These are phyloP conservation scores for Polytrichum commune DNA, from an alignment of 225 moss, liverwort and hornwort genomes.

Conservation along the genomic window DNA sequence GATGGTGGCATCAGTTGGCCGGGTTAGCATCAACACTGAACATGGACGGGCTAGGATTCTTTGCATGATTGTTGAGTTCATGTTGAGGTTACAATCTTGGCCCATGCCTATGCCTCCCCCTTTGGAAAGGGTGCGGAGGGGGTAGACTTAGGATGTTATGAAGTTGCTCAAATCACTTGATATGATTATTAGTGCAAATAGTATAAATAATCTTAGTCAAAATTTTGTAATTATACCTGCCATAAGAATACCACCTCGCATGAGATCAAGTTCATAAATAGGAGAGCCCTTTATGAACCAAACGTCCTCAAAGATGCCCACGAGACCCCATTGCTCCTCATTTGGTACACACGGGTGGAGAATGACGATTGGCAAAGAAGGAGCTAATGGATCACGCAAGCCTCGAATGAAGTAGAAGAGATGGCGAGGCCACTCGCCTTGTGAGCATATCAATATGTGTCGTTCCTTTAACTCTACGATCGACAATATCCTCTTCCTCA, in stretches of 20 bases:
- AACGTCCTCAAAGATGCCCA: constrained; percentile 72
- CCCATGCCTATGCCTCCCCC: no score
- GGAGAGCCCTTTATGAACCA: constrained; percentile 83
- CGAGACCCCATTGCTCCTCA: constrained; percentile 75
- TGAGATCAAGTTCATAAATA: constrained; percentile 80
- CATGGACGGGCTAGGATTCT: no score
- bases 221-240: constrained; percentile 36
- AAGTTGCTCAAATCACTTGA: no score
- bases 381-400: constrained; percentile 36
- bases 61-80: no score
- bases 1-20: no score
- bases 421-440: constrained; percentile 76
- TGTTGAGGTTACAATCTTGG: no score
- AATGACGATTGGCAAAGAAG: constrained; percentile 64
- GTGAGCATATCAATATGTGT: constrained; percentile 83
- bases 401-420: constrained; percentile 80
- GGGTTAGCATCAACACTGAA: accelerated
- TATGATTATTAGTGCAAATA: no score
- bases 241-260: constrained; percentile 89
- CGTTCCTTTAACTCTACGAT: constrained; percentile 62
- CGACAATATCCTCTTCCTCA: constrained; percentile 53
- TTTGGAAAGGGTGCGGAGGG: no score
- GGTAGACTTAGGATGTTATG: no score
- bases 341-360: constrained; percentile 58
- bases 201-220: no score